Evolutionary conservation across 75 land plant genomes (phyloP).

Genomic region (Azolla pinnata): DNA sequence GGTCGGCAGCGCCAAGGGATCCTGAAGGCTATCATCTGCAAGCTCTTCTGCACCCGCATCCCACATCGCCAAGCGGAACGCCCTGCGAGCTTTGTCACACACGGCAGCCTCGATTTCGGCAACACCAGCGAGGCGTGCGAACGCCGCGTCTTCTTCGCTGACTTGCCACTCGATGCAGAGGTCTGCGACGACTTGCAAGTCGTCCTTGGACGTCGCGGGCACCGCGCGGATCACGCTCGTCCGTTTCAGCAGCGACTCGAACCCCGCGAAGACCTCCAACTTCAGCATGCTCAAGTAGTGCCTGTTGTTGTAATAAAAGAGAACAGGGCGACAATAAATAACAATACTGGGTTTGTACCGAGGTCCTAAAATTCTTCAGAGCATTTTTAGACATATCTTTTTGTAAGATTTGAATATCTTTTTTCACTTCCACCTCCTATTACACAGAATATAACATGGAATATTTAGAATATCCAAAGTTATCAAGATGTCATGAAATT

Average conservation of each 20-base stretch:
- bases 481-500: no score
- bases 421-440: neutral
- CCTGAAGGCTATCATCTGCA: neutral
- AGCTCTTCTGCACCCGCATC: neutral
- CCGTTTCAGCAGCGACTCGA: constrained; percentile 7
- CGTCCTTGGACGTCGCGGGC: constrained; percentile 4
- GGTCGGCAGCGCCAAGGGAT: neutral
- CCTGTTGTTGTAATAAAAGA: neutral
- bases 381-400: neutral
- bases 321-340: neutral
- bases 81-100: neutral
- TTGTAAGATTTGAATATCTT: neutral
- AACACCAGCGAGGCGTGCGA: constrained; percentile 6
- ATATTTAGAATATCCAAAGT: no score
- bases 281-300: constrained; percentile 8
- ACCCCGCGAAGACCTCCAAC: constrained; percentile 13
- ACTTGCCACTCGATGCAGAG: constrained; percentile 10
- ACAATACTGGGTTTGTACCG: neutral
- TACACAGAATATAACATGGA: neutral
- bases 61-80: constrained; percentile 3
- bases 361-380: neutral
- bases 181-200: neutral
- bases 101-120: constrained; percentile 10
- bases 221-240: neutral
- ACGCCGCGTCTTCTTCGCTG: constrained; percentile 3